Percentiles rank a stretch among this genome's conserved stretches.
Conservation (phyloP, 2,329 filamentous ascomycete species). For the Fusarium buharicum region DNA sequence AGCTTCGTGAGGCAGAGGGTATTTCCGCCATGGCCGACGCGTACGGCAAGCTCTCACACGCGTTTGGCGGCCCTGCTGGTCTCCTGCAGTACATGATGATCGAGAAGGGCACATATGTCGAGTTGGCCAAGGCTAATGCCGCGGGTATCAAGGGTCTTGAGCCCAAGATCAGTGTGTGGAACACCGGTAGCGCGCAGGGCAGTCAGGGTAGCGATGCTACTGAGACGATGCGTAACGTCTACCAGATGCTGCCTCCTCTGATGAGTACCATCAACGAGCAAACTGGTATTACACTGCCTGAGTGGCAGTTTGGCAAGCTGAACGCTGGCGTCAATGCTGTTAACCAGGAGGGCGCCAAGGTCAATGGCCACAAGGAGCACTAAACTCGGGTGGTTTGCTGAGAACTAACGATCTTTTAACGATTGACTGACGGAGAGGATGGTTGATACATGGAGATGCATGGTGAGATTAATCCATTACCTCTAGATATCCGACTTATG, state of each 20-base stretch:
- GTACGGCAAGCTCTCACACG: constrained; percentile 76
- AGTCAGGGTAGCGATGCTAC: constrained; percentile 64
- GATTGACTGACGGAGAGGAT: too few species aligned
- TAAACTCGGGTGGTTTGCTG: not conserved
- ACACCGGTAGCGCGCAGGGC: constrained; percentile 70
- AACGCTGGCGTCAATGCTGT: constrained; percentile 51
- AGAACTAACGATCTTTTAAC: too few species aligned
- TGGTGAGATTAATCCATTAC: too few species aligned
- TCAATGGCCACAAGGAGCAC: constrained; percentile 37
- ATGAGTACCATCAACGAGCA: constrained; percentile 89
- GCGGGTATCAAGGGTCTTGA: constrained; percentile 78
- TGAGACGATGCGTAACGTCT: constrained; percentile 75
- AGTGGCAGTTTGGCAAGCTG: constrained; percentile 73
- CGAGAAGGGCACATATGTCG: constrained; percentile 80
- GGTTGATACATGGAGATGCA: too few species aligned
- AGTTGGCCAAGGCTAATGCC: constrained; percentile 82
- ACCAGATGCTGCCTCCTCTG: constrained; percentile 84
- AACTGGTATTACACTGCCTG: constrained; percentile 82
- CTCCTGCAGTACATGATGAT: constrained; percentile 90
- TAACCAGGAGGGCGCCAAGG: constrained; percentile 38
- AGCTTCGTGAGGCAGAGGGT: constrained; percentile 81
- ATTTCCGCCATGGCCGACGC: constrained; percentile 80
- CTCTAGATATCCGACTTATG: constrained; percentile 16
- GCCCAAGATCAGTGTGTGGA: constrained; percentile 93
- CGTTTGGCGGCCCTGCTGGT: constrained; percentile 81